Base-by-base conservation (phyloP, 108 stramenopile species). In the Stephanodiscus minutulus region DNA sequence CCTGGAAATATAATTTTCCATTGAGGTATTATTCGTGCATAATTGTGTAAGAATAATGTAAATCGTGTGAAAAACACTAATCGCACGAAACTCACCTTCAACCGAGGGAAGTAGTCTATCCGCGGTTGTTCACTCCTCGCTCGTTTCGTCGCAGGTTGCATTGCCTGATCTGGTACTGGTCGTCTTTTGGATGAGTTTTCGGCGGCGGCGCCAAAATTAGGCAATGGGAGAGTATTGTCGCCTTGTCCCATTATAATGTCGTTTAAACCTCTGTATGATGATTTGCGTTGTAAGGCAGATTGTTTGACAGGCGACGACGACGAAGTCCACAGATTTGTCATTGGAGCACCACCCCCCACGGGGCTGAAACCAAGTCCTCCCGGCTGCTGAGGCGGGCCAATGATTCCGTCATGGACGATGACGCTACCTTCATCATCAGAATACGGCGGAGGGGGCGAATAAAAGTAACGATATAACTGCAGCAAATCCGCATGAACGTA, bases 381-480 rank as follows among this genome's bases (percentile, higher is more conserved):
- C 43, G 43, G 15, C 43, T 18, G 33, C 35, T 60, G 59, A 60
- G 37, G n/a, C 21, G 63, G 47, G 12, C 70, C 53, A 49, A 52
- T 63, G 33, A 41, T 65, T 64, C 31, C 43, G 15, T 74, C 74
- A 33, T 48, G 41, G 0, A 53, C 68, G 56, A 28, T 57, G 39
- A 21, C 36, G 46, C 61, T 80, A 13, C 76, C 87, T 52, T 87
- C 88, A 53, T 77, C 87, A 65, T 91, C 90, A 1, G 44, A 61
- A 55, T 65, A 58, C 55, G 74, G 71, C 43, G 11, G 9, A 17
- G 83, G 77, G 22, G 89, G 85, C 31, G 92, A 93, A 60, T 87
- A 89, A 70, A 87, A 93, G 62, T 93, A 84, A 41, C 86, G 85
- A 64, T 93, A 85, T 13, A 93, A 73, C 64, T 87, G 88, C 79